Evolutionary conservation across 1,139 yeast species (phyloP).

Genomic region (Nakaseomyces kungkrabaensis): DNA sequence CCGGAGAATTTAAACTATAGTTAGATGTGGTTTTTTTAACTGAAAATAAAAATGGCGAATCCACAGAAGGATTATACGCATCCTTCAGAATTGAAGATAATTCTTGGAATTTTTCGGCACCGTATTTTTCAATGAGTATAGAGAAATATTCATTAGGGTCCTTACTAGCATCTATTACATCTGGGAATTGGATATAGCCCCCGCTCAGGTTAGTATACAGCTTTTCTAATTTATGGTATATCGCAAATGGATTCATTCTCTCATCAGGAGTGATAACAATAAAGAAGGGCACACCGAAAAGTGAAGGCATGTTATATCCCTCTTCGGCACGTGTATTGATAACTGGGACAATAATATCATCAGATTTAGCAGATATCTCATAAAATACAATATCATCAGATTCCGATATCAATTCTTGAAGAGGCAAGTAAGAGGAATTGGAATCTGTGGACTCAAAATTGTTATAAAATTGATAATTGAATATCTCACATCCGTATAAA

Average conservation of each 20-base stretch:
- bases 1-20: slow-evolving; percentile 6
- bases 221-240: slow-evolving; percentile 47
- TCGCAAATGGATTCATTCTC: slow-evolving; percentile 41
- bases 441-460: slow-evolving; percentile 56
- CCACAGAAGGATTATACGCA: slow-evolving; percentile 12
- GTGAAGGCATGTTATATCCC: slow-evolving; percentile 30
- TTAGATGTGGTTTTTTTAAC: slow-evolving; percentile 32
- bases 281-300: slow-evolving; percentile 72
- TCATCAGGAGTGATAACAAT: slow-evolving; percentile 45
- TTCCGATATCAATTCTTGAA: slow-evolving; percentile 56
- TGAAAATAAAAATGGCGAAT: slow-evolving; percentile 30
- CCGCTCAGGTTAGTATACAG: slow-evolving; percentile 35
- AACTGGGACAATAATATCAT: slow-evolving; percentile 59
- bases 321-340: slow-evolving; percentile 43
- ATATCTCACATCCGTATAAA: slow-evolving; percentile 61
- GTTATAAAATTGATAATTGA: slow-evolving; percentile 56
- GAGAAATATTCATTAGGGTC: slow-evolving; percentile 14
- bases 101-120: slow-evolving; percentile 9
- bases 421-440: slow-evolving; percentile 50
- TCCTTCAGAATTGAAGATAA: slow-evolving; percentile 10
- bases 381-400: slow-evolving; percentile 62
- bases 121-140: slow-evolving; percentile 15
- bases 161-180: slow-evolving; percentile 3
- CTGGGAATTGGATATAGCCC: slow-evolving; percentile 22
- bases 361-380: slow-evolving; percentile 39